These are phyloP conservation scores for Apiospora hydei DNA, from an alignment of 2,329 filamentous ascomycete genomes.

Conservation along the genomic window DNA sequence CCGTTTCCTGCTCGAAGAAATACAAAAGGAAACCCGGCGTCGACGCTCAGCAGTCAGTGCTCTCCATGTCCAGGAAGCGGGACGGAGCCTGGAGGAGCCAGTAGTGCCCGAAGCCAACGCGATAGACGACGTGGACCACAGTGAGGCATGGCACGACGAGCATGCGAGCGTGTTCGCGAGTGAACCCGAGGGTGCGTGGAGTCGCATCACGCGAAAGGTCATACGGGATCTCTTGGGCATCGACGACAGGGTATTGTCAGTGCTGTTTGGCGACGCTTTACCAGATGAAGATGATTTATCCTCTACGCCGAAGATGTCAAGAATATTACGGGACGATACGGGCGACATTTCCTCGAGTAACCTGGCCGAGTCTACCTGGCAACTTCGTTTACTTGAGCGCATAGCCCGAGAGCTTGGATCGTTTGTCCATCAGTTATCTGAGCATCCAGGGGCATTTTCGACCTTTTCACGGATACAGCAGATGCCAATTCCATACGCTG, in stretches of 20 bases:
- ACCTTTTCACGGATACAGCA: conserved; percentile 75
- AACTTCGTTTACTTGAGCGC: conserved; percentile 79
- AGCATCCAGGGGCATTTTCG: conserved; percentile 88
- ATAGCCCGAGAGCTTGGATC: conserved; percentile 88
- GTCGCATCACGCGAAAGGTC: conserved; percentile 82
- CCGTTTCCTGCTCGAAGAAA: conserved; percentile 82
- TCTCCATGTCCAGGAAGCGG: conserved; percentile 5
- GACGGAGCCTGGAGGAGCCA: conserved; percentile 27
- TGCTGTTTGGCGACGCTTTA: conserved; percentile 85
- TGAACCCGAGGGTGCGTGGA: conserved; percentile 75
- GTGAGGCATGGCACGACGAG: conserved; percentile 61
- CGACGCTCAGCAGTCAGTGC: conserved; percentile 51
- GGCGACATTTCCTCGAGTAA: conserved; percentile 41
- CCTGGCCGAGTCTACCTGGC: conserved; percentile 64
- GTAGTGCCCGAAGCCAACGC: conserved; percentile 36
- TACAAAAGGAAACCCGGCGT: conserved; percentile 81
- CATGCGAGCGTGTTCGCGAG: conserved; percentile 47
- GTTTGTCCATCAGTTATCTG: conserved; percentile 82
- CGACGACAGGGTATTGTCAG: conserved; percentile 82
- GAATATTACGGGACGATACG: conserved; percentile 37
- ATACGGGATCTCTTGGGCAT: conserved; percentile 91
- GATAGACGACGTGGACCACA: conserved; percentile 47
- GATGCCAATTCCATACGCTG: conserved; percentile 77
- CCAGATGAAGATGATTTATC: conserved; percentile 59
- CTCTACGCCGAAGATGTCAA: conserved; percentile 55